Evolutionary conservation across 2,329 filamentous ascomycete species (phyloP).

Genomic region (Diaporthe sp.): DNA sequence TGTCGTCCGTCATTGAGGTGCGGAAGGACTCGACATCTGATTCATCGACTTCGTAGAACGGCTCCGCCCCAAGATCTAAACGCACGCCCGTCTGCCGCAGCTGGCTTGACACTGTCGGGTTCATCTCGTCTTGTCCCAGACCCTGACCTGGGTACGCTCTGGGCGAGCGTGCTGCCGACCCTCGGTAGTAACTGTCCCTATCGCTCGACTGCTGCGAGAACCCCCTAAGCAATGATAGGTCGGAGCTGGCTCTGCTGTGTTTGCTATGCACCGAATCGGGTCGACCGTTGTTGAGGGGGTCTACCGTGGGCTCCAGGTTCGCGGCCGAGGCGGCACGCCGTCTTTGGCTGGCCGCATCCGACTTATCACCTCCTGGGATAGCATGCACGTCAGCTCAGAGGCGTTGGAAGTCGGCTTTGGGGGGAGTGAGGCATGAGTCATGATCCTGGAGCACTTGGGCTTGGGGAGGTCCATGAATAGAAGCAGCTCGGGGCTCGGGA

Average conservation of each 20-base stretch:
- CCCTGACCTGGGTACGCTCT: conserved; percentile 58
- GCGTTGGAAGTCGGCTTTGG: not conserved
- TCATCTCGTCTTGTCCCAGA: conserved; percentile 58
- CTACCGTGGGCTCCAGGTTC: conserved; percentile 70
- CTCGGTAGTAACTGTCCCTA: conserved; percentile 56
- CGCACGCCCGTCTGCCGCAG: conserved; percentile 67
- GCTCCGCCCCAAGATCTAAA: conserved; percentile 64
- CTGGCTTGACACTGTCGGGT: conserved; percentile 64
- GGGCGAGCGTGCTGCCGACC: conserved; percentile 62
- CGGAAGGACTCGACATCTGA: conserved; percentile 77
- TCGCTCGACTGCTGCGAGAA: conserved; percentile 63
- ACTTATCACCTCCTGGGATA: conserved; percentile 37
- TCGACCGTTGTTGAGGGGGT: conserved; percentile 60
- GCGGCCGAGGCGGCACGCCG: conserved; percentile 71
- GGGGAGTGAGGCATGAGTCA: conserved; percentile 25
- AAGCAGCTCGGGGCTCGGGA: conserved; percentile 37
- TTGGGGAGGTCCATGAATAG: conserved; percentile 20
- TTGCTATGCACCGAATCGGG: conserved; percentile 74
- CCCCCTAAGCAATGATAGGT: conserved; percentile 73
- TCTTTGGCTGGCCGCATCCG: conserved; percentile 38
- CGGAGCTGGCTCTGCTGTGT: conserved; percentile 79
- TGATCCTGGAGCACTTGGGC: not conserved
- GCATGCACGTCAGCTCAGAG: conserved; percentile 21
- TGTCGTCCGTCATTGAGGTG: conserved; percentile 71
- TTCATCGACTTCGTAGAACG: conserved; percentile 78